Conservation (phyloP, 73 alveolate genomes). For the Stentor coeruleus region DNA sequence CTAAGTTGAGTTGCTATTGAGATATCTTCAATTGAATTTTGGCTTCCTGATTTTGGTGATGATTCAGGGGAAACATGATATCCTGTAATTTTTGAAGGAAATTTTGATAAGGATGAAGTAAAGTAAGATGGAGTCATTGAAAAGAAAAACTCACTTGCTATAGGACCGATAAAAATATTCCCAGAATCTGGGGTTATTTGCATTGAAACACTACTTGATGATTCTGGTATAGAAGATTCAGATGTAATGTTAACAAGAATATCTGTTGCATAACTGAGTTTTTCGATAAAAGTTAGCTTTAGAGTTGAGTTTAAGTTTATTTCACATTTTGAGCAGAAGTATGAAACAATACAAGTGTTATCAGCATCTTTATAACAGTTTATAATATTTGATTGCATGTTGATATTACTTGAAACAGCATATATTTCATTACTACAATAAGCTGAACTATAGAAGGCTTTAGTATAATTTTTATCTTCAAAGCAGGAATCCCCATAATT, state of each 20-base stretch:
- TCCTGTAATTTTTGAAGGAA: neutral
- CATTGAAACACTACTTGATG: neutral
- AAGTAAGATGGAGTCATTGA: neutral
- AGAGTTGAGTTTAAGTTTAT: neutral
- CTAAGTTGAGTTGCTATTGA: neutral
- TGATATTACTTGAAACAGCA: neutral
- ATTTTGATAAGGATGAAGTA: neutral
- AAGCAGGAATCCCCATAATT: neutral
- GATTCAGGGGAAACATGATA: neutral
- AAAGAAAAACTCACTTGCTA: neutral
- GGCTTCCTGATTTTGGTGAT: neutral
- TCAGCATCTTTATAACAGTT: neutral
- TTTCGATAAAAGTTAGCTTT: neutral
- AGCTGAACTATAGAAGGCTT: neutral
- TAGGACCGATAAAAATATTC: neutral
- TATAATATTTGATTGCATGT: no score
- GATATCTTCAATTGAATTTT: neutral
- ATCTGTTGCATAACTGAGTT: neutral
- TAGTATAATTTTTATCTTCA: neutral
- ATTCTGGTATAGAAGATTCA: neutral
- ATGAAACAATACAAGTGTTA: neutral
- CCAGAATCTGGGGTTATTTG: neutral
- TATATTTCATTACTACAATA: neutral
- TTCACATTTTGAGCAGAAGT: neutral
- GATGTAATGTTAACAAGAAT: neutral